Evolutionary conservation across 441 rosid genomes (phyloP).

Genomic region (Pelargonium australe): DNA sequence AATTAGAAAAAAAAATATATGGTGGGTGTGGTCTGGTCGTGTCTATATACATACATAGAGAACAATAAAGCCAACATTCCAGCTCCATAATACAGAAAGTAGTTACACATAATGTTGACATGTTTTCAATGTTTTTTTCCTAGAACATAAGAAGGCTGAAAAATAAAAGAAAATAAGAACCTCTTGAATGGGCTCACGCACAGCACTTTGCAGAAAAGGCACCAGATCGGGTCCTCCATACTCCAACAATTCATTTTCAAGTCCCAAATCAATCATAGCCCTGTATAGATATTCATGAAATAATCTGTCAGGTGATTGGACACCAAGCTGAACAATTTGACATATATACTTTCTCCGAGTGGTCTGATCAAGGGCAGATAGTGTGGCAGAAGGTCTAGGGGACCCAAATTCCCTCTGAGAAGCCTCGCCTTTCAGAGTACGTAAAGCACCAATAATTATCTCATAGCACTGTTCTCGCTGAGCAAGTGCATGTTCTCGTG

Average conservation of each 20-base stretch:
- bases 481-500: conserved; percentile 64
- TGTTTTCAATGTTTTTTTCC: conserved; percentile 12
- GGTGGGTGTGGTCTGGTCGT: neutral
- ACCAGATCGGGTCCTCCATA: conserved; percentile 97
- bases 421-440: conserved; percentile 56
- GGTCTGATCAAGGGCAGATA: conserved; percentile 57
- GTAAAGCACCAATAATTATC: conserved; percentile 67
- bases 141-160: conserved; percentile 10
- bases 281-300: conserved; percentile 77
- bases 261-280: conserved; percentile 81
- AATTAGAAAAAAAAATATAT: neutral
- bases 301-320: conserved; percentile 79
- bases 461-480: conserved; percentile 88
- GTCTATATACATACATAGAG: neutral
- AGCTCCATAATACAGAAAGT: neutral
- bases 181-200: conserved; percentile 59
- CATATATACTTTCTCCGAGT: conserved; percentile 66
- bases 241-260: conserved; percentile 88
- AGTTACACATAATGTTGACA: neutral
- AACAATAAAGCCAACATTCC: neutral
- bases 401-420: conserved; percentile 49
- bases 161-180: conserved; percentile 28
- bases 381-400: conserved; percentile 42
- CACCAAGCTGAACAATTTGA: conserved; percentile 94
- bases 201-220: conserved; percentile 84